Evolutionary conservation across 108 stramenopile species (phyloP), one percentile per base, ranked within the genome.

Genomic region (Seminavis robusta): DNA sequence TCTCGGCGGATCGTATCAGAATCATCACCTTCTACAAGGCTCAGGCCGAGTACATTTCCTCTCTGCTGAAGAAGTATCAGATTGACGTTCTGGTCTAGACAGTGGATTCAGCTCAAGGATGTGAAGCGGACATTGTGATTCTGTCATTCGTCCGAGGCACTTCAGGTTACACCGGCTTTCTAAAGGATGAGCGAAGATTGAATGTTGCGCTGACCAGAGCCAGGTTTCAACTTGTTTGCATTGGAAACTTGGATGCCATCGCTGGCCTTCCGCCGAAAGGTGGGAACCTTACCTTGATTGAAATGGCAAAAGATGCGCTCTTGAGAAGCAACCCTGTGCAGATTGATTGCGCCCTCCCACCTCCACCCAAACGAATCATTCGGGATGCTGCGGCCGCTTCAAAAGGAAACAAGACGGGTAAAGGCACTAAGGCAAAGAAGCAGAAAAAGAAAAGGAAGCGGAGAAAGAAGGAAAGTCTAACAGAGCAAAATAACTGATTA

Each of bases 141-240:
- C 58, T 94, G 6, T 86, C 84, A 24, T 94, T 94, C 40, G 86
- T 45, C 9, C 44, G 17, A n/a, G 7, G 16, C n/a, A 52, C 15
- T 17, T n/a, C n/a, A 23, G 30, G 16, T n/a, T n/a, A 17, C 20
- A 60, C 76, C 37, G 92, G 92, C 4, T 94, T 94, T 54, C 48
- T 94, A 26, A 46, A 63, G 1, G 92, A 94, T 61, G 80, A 87
- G 40, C 65, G 92, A 8, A 76, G 92, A 16, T 51, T 94, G 23
- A 94, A 94, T 58, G 92, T 94, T 46, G 92, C 86, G 19, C 46
- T 94, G 2, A 90, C 92, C 15, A 51, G 92, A 52, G 84, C 81
- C 16, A 19, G 40, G 21, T 70, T 84, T 49, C 84, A 90, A 55
- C 71, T 91, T 25, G 70, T 91, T 26, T 87, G 90, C 47, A 70